Conservation (phyloP, 129 eudicot genomes). For the carrot (Daucus carota) region DNA sequence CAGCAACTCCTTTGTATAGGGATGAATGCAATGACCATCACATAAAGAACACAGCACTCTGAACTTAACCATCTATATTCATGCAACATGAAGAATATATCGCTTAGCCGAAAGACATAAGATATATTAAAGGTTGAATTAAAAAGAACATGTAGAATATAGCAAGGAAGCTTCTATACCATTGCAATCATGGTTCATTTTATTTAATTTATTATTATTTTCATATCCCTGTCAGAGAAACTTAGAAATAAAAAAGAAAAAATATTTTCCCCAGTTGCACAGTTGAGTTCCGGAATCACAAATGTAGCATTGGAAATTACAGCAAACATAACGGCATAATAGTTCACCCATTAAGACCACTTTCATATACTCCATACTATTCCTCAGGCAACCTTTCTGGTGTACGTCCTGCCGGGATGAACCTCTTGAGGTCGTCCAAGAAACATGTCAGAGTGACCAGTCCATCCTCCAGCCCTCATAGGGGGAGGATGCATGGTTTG, state of each 20-base stretch:
- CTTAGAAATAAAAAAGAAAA: neutral
- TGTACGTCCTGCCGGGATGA: slow-evolving; percentile 24
- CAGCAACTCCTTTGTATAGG: too few species aligned
- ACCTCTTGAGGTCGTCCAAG: slow-evolving; percentile 49
- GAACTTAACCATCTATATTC: too few species aligned
- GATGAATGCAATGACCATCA: too few species aligned
- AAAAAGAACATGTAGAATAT: neutral
- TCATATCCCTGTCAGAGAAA: neutral
- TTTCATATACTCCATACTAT: neutral
- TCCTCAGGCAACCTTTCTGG: slow-evolving; percentile 72
- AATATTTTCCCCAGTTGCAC: neutral
- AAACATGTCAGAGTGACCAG: slow-evolving; percentile 43
- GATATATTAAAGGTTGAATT: too few species aligned
- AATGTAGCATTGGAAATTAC: neutral
- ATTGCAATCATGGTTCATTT: neutral
- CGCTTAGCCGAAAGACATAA: too few species aligned
- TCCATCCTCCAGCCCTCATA: slow-evolving; percentile 77
- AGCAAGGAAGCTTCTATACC: neutral
- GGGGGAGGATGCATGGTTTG: slow-evolving; percentile 48
- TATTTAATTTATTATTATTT: neutral
- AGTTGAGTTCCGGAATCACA: neutral
- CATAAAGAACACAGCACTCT: too few species aligned
- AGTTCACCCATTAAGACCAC: neutral
- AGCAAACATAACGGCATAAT: neutral
- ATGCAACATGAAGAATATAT: too few species aligned